Conservation (phyloP, 2,329 filamentous ascomycete genomes). For the Zarea fungicola region DNA sequence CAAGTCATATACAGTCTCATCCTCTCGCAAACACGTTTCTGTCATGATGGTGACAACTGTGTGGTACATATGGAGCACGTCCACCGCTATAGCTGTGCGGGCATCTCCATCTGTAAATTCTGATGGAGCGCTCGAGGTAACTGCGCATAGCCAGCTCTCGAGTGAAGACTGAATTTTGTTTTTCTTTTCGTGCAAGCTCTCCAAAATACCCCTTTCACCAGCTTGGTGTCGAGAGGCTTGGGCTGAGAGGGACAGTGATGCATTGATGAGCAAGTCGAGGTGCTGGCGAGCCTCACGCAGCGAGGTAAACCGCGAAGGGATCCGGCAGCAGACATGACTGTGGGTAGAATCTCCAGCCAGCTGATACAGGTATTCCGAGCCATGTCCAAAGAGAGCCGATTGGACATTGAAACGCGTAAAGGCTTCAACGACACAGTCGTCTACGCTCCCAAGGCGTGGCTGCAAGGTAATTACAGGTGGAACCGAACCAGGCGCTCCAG, state of each 20-base stretch:
- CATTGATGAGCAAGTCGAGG: neutral
- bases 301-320: constrained; percentile 5
- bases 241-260: neutral
- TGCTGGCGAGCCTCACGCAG: constrained; percentile 3
- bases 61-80: neutral
- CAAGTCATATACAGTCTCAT: neutral
- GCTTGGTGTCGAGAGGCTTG: neutral
- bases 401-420: constrained; percentile 25
- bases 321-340: constrained; percentile 14
- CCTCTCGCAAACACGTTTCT: neutral
- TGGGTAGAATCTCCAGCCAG: constrained; percentile 4
- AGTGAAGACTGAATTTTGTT: neutral
- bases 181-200: neutral
- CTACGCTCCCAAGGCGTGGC: constrained; percentile 4
- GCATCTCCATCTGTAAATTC: neutral
- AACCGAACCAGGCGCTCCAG: neutral
- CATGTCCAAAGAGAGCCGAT: constrained; percentile 22
- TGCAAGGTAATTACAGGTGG: constrained; percentile 7
- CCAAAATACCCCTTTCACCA: neutral
- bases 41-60: neutral
- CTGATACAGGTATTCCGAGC: constrained; percentile 18
- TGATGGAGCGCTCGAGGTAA: neutral
- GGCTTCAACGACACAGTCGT: constrained; percentile 20
- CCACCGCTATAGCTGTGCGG: neutral
- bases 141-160: neutral